Conservation (phyloP, 106 monocot genomes). For the Ottelia alismoides region DNA sequence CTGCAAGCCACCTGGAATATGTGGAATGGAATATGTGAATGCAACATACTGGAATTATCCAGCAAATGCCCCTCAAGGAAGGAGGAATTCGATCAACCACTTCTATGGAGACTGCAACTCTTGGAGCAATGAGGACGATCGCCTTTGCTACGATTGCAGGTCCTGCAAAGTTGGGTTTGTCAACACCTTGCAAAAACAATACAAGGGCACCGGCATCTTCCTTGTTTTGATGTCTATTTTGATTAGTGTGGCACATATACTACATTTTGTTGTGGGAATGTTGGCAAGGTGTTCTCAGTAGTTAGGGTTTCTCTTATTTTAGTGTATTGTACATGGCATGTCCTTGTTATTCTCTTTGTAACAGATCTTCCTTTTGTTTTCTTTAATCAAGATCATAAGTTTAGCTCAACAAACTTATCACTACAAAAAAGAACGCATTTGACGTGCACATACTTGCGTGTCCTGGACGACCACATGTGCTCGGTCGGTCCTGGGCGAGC, state of each 20-base stretch:
- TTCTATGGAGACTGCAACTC: constrained; percentile 1
- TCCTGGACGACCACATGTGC: no score
- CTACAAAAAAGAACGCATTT: no score
- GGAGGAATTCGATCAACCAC: background rate
- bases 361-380: no score
- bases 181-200: background rate
- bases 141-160: constrained; percentile 17
- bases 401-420: no score
- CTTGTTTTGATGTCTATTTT: constrained; percentile 10
- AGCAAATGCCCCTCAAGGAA: background rate
- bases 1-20: constrained; percentile 18
- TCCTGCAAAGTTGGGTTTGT: constrained; percentile 15
- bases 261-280: background rate
- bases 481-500: no score
- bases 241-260: background rate
- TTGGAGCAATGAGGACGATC: constrained; percentile 5
- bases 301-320: no score
- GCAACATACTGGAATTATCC: constrained; percentile 19
- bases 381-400: no score
- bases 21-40: constrained; percentile 21
- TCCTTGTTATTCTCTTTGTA: no score
- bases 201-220: constrained; percentile 8
- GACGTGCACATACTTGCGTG: no score
- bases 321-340: no score
- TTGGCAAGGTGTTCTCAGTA: no score